Percentiles rank a stretch among this genome's conserved stretches.
phyloP scores from a whole-genome alignment of 176 grass and related monocot species.

The Pharus latifolius region DNA sequence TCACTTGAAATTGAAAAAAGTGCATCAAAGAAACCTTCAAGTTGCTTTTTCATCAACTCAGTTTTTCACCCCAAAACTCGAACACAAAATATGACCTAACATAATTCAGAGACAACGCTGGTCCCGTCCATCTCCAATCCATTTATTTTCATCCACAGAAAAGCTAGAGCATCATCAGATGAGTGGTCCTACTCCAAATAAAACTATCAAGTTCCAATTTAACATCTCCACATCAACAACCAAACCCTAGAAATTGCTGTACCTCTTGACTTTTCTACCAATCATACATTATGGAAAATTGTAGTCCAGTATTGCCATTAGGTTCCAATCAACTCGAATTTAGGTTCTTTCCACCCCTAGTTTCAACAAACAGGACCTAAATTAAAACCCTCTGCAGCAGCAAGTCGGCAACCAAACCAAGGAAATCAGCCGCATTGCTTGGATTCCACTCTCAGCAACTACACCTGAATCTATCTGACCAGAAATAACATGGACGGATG shows the following conservation, averaged over 20 bases:
- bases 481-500: background rate
- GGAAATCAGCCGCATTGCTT: background rate
- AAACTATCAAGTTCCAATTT: background rate
- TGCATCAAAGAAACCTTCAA: background rate
- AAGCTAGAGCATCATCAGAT: background rate
- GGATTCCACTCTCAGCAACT: background rate
- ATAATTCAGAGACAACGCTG: background rate
- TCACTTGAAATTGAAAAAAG: background rate
- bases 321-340: background rate
- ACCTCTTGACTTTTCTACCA: background rate
- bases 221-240: background rate
- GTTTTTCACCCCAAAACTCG: background rate
- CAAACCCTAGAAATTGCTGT: background rate
- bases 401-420: background rate
- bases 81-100: background rate
- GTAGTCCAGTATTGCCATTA: background rate
- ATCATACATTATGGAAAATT: background rate
- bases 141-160: background rate
- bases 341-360: background rate
- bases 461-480: background rate
- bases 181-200: background rate
- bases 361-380: background rate
- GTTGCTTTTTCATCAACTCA: background rate
- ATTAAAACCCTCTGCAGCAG: background rate
- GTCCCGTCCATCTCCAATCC: background rate